Evolutionary conservation across 2,329 filamentous ascomycete genomes (phyloP).

Genomic region (Fusarium austroafricanum): DNA sequence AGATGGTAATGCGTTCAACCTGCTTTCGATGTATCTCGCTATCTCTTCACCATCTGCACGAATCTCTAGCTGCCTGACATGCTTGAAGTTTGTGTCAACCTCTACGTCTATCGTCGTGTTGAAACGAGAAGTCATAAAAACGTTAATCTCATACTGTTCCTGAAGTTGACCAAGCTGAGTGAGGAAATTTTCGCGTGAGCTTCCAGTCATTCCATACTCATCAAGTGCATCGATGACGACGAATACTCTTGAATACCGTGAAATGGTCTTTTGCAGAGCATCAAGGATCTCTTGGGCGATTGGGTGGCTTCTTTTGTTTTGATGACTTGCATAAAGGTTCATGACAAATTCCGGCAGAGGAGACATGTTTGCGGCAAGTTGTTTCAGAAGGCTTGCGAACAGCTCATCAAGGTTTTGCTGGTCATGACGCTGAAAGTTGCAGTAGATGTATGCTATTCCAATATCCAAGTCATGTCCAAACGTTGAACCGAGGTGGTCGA

Average conservation of each 20-base stretch:
- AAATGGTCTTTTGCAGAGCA: not conserved
- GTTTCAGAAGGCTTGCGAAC: not conserved
- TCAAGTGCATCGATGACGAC: not conserved
- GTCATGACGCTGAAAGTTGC: not conserved
- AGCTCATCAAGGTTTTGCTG: not conserved
- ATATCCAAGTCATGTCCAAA: not conserved
- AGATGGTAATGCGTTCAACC: too few relatives aligned
- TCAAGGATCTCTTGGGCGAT: not conserved
- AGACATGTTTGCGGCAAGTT: not conserved
- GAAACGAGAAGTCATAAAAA: too few relatives aligned
- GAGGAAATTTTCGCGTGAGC: too few relatives aligned
- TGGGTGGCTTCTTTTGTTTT: not conserved
- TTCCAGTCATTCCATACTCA: not conserved
- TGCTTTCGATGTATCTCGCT: too few relatives aligned
- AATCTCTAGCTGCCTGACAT: too few relatives aligned
- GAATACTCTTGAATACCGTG: not conserved
- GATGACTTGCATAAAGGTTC: not conserved
- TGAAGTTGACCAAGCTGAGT: too few relatives aligned
- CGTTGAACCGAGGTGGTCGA: not conserved
- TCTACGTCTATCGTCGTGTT: too few relatives aligned
- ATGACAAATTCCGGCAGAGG: not conserved
- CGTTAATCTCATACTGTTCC: too few relatives aligned
- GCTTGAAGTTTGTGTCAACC: too few relatives aligned
- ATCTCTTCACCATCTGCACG: too few relatives aligned
- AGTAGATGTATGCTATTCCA: not conserved